Evolutionary conservation across 2,329 filamentous ascomycete genomes (phyloP).

Genomic region (Stachybotrys chlorohalonatus): DNA sequence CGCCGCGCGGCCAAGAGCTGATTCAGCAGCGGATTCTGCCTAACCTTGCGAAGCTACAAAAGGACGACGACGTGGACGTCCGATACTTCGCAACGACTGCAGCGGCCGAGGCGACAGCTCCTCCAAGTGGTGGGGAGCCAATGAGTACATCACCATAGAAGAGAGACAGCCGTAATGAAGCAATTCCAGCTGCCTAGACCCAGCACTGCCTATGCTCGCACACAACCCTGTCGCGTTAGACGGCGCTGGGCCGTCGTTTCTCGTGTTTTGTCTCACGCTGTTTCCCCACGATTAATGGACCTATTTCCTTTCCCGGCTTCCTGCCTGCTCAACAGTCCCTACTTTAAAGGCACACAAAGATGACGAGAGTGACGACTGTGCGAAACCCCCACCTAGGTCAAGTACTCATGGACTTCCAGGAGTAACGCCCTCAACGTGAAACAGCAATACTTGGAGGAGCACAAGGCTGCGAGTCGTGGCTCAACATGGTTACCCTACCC

Average conservation of each 20-base stretch:
- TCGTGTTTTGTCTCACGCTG: too few relatives aligned
- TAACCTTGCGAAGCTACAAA: slow-evolving; percentile 88
- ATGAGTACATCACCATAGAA: slow-evolving; percentile 60
- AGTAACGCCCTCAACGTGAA: too few relatives aligned
- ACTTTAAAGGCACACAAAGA: too few relatives aligned
- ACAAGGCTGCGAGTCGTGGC: not conserved
- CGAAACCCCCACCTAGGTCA: not conserved
- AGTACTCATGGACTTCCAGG: not conserved
- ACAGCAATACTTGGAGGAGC: not conserved
- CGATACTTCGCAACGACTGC: slow-evolving; percentile 95
- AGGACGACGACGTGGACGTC: slow-evolving; percentile 96
- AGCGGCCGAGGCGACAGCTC: slow-evolving; percentile 47
- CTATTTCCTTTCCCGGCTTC: too few relatives aligned
- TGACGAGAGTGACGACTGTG: too few relatives aligned
- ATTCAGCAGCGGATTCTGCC: slow-evolving; percentile 83
- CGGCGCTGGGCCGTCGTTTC: not conserved
- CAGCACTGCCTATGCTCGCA: not conserved
- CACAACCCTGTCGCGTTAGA: not conserved
- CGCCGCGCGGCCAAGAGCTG: slow-evolving; percentile 65
- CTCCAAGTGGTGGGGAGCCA: slow-evolving; percentile 41
- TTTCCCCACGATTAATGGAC: too few relatives aligned
- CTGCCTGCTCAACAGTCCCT: too few relatives aligned
- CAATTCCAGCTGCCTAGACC: slow-evolving; percentile 36
- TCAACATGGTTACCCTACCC: not conserved
- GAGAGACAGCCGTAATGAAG: slow-evolving; percentile 37